Evolutionary conservation across 208 protist species (phyloP).

Genomic region (Spongospora subterranea): DNA sequence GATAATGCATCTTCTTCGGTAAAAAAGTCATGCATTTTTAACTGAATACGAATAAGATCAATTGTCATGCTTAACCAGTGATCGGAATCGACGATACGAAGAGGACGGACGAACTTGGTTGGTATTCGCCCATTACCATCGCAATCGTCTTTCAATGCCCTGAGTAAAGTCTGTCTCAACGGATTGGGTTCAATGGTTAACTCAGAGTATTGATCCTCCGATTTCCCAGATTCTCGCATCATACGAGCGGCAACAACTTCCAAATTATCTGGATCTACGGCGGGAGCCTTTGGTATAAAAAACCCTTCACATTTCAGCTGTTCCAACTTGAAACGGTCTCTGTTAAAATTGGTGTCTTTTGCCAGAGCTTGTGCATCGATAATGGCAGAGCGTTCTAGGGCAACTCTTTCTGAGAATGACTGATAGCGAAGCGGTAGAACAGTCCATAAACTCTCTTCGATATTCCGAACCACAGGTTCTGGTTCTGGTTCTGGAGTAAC

Average conservation of each 20-base stretch:
- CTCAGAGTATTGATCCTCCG: background rate
- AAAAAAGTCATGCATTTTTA: conserved; percentile 11
- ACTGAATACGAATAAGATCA: background rate
- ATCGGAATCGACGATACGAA: background rate
- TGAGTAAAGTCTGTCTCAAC: background rate
- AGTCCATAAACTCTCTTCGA: background rate
- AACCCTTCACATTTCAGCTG: background rate
- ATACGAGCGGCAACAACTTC: background rate
- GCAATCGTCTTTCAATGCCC: background rate
- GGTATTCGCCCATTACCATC: background rate
- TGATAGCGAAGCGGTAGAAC: background rate
- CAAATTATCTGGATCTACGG: background rate
- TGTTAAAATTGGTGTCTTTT: background rate
- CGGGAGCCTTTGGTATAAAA: background rate
- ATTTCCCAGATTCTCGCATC: background rate
- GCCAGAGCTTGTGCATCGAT: background rate
- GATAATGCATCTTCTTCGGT: conserved; percentile 21
- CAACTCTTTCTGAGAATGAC: background rate
- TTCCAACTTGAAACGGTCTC: background rate
- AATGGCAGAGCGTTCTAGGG: background rate
- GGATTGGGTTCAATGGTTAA: background rate
- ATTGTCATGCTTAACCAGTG: background rate
- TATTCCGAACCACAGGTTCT: background rate
- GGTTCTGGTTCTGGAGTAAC: background rate
- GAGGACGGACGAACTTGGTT: background rate